phyloP scores from a whole-genome alignment of 2,329 filamentous ascomycete species.

The Aspergillus sp. region DNA sequence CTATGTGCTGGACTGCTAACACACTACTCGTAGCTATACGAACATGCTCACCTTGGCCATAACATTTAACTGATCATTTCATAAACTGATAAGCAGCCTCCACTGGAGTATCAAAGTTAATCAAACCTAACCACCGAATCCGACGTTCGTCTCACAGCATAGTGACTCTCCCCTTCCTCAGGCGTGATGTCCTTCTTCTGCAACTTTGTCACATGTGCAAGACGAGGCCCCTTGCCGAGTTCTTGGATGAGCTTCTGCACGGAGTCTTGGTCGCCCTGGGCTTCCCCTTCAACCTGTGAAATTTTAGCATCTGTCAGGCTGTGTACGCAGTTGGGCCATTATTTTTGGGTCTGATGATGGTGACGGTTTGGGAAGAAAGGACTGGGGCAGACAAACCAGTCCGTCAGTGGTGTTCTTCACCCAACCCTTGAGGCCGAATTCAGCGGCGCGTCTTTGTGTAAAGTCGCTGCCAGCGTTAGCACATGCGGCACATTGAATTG shows the following conservation, averaged over 20 bases:
- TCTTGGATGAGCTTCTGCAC: conserved; percentile 67
- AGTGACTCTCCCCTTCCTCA: conserved; percentile 61
- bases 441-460: conserved; percentile 37
- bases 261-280: conserved; percentile 63
- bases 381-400: conserved; percentile 28
- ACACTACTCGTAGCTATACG: too few relatives aligned
- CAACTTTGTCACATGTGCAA: conserved; percentile 66
- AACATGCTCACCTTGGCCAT: too few relatives aligned
- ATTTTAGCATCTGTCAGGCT: neutral
- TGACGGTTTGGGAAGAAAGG: neutral
- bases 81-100: neutral
- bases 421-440: conserved; percentile 42
- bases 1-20: too few relatives aligned
- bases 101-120: neutral
- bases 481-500: neutral
- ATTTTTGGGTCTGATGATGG: neutral
- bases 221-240: conserved; percentile 65
- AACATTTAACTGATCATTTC: too few relatives aligned
- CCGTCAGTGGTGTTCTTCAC: conserved; percentile 43
- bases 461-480: conserved; percentile 27
- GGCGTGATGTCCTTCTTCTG: conserved; percentile 61
- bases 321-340: too few relatives aligned
- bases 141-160: conserved; percentile 44
- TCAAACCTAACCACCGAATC: conserved; percentile 19
- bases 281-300: conserved; percentile 76